These are phyloP conservation scores for Echinosophora koreensis DNA, from an alignment of 306 rosid species.

Conservation along the genomic window DNA sequence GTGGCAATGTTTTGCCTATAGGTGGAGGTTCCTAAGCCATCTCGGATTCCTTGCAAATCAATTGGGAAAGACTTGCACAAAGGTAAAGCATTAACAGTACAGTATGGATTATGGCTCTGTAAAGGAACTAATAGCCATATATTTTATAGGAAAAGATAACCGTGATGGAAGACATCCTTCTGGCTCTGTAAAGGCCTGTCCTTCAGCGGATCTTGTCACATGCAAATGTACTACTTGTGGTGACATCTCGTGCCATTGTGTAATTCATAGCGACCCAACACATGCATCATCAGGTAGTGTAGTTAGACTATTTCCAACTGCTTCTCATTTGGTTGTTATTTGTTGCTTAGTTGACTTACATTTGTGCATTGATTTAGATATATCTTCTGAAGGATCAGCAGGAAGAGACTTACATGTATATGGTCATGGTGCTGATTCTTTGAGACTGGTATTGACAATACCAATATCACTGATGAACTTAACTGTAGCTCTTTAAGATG, in stretches of 20 bases:
- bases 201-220: conserved; percentile 23
- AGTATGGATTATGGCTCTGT: conserved; percentile 46
- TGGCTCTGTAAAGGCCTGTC: conserved; percentile 46
- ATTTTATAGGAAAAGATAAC: conserved; percentile 50
- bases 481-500: conserved; percentile 1
- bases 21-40: conserved; percentile 47
- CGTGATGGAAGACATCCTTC: conserved; percentile 37
- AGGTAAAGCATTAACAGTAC: conserved; percentile 54
- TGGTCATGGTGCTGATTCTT: conserved; percentile 35
- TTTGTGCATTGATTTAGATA: conserved; percentile 46
- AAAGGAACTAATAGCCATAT: conserved; percentile 52
- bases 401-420: conserved; percentile 35
- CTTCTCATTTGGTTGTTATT: conserved; percentile 7
- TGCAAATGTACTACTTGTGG: conserved; percentile 50
- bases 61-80: conserved; percentile 37
- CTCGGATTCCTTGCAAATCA: conserved; percentile 37
- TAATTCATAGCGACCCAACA: conserved; percentile 41
- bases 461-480: not conserved
- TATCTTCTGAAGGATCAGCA: conserved; percentile 52
- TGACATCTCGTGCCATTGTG: conserved; percentile 53
- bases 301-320: conserved; percentile 33
- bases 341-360: not conserved
- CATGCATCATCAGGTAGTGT: conserved; percentile 56
- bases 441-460: conserved; percentile 50
- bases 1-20: conserved; percentile 22